Percentiles rank a stretch among this genome's conserved stretches.
Evolutionary conservation across 139 green algal species (phyloP).

Genomic region (Yamagishiella unicocca): DNA sequence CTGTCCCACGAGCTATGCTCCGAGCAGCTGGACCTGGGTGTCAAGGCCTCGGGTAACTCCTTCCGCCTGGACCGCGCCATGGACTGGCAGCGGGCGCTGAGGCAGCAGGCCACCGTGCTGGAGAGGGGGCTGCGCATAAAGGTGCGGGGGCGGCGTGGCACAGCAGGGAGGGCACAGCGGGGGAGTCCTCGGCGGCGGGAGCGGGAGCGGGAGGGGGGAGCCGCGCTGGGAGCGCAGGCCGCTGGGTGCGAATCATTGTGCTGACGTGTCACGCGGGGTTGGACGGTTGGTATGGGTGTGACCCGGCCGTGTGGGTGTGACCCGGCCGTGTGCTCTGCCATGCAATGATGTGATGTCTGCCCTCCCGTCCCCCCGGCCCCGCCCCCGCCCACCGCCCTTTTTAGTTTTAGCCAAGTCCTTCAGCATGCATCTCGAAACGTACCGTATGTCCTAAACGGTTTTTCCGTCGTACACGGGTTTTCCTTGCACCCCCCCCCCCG

Average conservation of each 20-base stretch:
- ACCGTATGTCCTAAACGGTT: neutral
- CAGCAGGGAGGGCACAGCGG: neutral
- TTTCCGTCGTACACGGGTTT: neutral
- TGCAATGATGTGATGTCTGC: too few species aligned
- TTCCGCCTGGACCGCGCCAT: neutral
- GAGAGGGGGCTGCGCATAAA: neutral
- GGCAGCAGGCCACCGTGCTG: neutral
- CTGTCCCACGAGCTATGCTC: slow-evolving; percentile 11
- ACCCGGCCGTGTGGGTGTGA: too few species aligned
- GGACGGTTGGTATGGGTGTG: too few species aligned
- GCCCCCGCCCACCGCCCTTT: neutral
- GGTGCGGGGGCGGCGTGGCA: neutral
- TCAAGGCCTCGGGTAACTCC: neutral
- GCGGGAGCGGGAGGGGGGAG: too few species aligned
- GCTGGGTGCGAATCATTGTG: too few species aligned
- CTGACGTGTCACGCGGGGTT: too few species aligned
- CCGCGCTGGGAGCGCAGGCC: too few species aligned
- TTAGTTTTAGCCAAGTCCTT: neutral
- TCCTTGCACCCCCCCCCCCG: neutral
- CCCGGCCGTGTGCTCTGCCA: too few species aligned
- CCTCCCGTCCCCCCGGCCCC: neutral
- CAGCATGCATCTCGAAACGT: neutral
- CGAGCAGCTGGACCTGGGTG: neutral
- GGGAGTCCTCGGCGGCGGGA: too few species aligned
- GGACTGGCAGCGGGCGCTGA: neutral